phyloP scores from a whole-genome alignment of 495 filamentous ascomycete species.

The Darksidea phi region DNA sequence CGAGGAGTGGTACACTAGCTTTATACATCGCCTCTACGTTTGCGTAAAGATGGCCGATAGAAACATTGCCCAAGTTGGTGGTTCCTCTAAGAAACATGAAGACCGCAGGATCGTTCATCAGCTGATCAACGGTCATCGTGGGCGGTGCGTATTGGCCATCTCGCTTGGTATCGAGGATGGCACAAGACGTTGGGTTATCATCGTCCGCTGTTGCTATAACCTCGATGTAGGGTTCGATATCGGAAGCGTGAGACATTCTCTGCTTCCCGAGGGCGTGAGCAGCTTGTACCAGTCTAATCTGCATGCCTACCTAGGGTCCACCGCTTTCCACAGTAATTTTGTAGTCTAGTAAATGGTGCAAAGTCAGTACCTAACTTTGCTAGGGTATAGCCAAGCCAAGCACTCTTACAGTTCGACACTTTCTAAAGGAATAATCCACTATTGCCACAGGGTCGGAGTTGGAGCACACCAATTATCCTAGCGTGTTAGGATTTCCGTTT shows the following conservation, averaged over 20 bases:
- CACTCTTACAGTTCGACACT: too few species aligned
- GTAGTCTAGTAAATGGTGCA: conserved; percentile 18
- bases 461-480: background rate
- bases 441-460: conserved; percentile 6
- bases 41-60: background rate
- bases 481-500: background rate
- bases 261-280: conserved; percentile 8
- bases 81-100: background rate
- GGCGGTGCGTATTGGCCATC: background rate
- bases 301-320: conserved; percentile 10
- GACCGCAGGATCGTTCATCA: background rate
- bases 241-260: conserved; percentile 15
- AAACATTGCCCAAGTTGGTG: background rate
- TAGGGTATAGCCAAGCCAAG: too few species aligned
- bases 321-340: conserved; percentile 21
- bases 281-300: conserved; percentile 7
- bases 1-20: conserved; percentile 24
- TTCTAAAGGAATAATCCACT: conserved; percentile 10
- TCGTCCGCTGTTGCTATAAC: conserved; percentile 1
- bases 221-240: background rate
- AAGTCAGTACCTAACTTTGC: too few species aligned
- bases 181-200: background rate
- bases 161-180: background rate
- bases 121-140: background rate
- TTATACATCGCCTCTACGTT: background rate